Evolutionary conservation across 2,329 filamentous ascomycete genomes (phyloP).

Genomic region (Boeremia exigua): DNA sequence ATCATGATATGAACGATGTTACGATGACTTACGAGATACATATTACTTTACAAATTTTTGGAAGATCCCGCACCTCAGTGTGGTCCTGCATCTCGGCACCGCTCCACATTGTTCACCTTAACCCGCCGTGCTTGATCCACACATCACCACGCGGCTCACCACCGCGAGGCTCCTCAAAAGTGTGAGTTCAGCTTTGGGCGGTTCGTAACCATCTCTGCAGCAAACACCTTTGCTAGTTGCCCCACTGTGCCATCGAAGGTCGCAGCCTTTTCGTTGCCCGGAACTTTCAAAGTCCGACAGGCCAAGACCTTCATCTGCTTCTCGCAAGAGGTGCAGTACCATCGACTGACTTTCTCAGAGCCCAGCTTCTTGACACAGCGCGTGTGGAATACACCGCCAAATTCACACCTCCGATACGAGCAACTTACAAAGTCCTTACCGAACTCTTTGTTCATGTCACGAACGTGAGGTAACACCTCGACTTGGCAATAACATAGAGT

Average conservation of each 20-base stretch:
- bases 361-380: constrained; percentile 29
- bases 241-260: neutral
- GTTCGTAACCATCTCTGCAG: neutral
- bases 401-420: constrained; percentile 23
- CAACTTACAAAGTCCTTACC: constrained; percentile 20
- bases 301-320: constrained; percentile 23
- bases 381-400: constrained; percentile 28
- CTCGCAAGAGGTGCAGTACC: constrained; percentile 36
- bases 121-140: neutral
- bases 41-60: neutral
- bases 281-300: constrained; percentile 1
- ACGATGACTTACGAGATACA: neutral
- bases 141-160: neutral
- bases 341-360: constrained; percentile 25
- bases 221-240: neutral
- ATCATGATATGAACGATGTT: neutral
- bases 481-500: constrained; percentile 32
- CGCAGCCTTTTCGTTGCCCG: neutral
- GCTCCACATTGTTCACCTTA: neutral
- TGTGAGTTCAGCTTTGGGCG: neutral
- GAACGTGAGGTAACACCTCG: neutral
- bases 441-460: neutral
- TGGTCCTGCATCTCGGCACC: too few species aligned
- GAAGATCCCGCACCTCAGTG: neutral
- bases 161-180: neutral